Conservation (phyloP, 345 rosid species). For the Eucalyptus regnans region DNA sequence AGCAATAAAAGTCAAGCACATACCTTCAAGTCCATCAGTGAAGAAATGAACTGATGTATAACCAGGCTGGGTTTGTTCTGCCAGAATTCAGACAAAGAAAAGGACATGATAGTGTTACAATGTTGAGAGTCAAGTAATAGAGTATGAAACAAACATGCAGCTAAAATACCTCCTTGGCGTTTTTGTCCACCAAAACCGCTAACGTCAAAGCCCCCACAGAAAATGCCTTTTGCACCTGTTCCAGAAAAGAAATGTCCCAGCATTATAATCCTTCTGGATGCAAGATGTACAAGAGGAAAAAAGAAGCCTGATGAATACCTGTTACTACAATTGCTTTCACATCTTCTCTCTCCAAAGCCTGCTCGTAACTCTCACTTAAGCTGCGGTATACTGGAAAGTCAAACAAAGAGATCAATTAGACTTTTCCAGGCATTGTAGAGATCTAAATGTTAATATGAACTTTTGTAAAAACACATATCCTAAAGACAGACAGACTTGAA, state of each 20-base stretch:
- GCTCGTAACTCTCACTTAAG: conserved; percentile 53
- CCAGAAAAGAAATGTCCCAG: not conserved
- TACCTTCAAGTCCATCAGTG: conserved; percentile 71
- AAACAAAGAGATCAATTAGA: not conserved
- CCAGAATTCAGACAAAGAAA: conserved; percentile 6
- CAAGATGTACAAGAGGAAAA: not conserved
- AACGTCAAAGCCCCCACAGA: conserved; percentile 94
- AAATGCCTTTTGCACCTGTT: conserved; percentile 78
- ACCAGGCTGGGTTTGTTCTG: conserved; percentile 34
- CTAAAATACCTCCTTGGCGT: conserved; percentile 24
- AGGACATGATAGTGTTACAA: not conserved
- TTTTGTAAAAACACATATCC: not conserved
- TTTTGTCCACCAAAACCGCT: conserved; percentile 42
- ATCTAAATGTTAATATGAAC: not conserved
- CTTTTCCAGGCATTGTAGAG: not conserved
- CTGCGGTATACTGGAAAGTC: conserved; percentile 36
- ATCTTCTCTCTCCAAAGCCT: conserved; percentile 75
- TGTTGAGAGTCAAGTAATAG: not conserved
- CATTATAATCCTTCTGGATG: not conserved
- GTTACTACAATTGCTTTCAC: conserved; percentile 92
- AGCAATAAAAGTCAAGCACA: not conserved
- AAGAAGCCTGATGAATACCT: conserved; percentile 12
- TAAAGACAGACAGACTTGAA: not conserved
- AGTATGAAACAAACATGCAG: not conserved
- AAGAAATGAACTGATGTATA: conserved; percentile 41